These are phyloP conservation scores for Lanzia echinophila DNA, from an alignment of 2,329 filamentous ascomycete species.

Conservation along the genomic window DNA sequence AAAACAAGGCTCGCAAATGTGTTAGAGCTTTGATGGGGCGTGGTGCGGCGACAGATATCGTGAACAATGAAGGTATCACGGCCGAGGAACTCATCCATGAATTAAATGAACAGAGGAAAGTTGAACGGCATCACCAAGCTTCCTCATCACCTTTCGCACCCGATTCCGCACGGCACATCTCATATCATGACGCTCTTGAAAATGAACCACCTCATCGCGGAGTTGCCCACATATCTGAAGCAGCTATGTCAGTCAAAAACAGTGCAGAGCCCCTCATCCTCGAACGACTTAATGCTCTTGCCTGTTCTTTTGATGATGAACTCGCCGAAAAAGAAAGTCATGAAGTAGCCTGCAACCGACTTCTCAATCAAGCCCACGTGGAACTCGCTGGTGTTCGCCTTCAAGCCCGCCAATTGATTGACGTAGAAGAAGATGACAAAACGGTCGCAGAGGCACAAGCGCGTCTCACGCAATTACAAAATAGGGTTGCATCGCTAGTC, in stretches of 20 bases:
- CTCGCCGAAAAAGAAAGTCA: constrained; percentile 66
- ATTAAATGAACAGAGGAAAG: constrained; percentile 55
- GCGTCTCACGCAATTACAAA: constrained; percentile 19
- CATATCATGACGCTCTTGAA: constrained; percentile 39
- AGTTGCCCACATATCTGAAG: constrained; percentile 47
- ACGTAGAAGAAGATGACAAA: constrained; percentile 18
- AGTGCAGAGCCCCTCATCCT: constrained; percentile 63
- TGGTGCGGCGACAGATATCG: constrained; percentile 75
- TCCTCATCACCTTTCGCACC: constrained; percentile 69
- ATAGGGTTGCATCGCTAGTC: constrained; percentile 24
- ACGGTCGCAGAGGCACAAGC: constrained; percentile 15
- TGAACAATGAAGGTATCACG: constrained; percentile 73
- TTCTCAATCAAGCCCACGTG: constrained; percentile 58
- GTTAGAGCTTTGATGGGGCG: constrained; percentile 73
- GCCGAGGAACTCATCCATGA: constrained; percentile 79
- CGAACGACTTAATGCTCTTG: constrained; percentile 65
- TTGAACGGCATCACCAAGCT: constrained; percentile 47
- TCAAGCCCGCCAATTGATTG: constrained; percentile 49
- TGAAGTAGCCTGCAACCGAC: constrained; percentile 59
- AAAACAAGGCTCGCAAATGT: constrained; percentile 82
- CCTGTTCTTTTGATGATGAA: constrained; percentile 66
- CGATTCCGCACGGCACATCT: constrained; percentile 49
- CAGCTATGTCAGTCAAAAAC: constrained; percentile 61
- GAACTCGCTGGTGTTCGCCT: constrained; percentile 57
- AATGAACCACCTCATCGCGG: constrained; percentile 14